Evolutionary conservation across 202 grass and related monocot species (phyloP).

Genomic region (Saccharum hybrid): DNA sequence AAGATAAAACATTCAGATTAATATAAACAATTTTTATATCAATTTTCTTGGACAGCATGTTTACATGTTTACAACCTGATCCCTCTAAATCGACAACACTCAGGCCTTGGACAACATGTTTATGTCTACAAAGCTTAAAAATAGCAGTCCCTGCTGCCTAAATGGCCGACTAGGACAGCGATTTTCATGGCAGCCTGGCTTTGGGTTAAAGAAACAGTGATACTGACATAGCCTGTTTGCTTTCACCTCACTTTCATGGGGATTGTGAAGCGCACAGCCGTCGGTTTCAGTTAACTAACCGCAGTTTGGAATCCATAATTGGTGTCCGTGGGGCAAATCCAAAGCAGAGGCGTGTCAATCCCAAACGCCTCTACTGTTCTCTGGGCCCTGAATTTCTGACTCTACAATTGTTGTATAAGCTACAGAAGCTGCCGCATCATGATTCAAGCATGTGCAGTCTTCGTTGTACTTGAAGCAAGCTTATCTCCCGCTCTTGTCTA

Average conservation of each 20-base stretch:
- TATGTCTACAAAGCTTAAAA: constrained; percentile 44
- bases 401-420: no score
- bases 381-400: neutral
- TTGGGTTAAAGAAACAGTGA: constrained; percentile 51
- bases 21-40: neutral
- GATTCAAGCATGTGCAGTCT: neutral
- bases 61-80: neutral
- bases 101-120: constrained; percentile 10
- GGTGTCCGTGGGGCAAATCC: constrained; percentile 9
- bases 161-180: constrained; percentile 30
- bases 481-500: constrained; percentile 5
- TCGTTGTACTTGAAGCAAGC: neutral
- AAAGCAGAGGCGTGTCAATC: constrained; percentile 13
- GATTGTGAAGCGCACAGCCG: no score
- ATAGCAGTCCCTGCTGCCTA: constrained; percentile 19
- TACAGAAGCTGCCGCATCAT: neutral
- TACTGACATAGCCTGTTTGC: constrained; percentile 1
- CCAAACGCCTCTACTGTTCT: neutral
- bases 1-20: no score
- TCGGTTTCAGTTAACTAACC: no score
- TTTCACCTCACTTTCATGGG: constrained; percentile 48
- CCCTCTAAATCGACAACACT: neutral
- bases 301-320: no score
- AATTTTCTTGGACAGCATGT: neutral
- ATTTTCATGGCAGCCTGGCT: constrained; percentile 47